Evolutionary conservation across 371 early-diverging fungal genomes (phyloP).

Genomic region (Zychaea mexicana): DNA sequence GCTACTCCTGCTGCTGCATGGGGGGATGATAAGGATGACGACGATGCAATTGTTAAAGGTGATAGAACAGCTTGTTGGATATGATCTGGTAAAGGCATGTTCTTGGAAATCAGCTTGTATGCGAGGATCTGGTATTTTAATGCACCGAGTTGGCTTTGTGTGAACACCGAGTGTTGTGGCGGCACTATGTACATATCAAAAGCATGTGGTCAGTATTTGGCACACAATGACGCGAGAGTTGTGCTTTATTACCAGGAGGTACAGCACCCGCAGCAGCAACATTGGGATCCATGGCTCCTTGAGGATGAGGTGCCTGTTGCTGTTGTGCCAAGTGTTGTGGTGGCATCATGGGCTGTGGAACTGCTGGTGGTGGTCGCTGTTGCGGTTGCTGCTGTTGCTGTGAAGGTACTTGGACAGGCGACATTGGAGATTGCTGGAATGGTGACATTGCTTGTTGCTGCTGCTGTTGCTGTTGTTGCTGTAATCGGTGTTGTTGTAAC

Average conservation of each 20-base stretch:
- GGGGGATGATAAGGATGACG: too few relatives aligned
- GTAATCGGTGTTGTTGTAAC: slow-evolving; percentile 8
- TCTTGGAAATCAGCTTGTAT: slow-evolving; percentile 79
- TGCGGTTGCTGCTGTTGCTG: slow-evolving; percentile 5
- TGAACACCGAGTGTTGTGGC: slow-evolving; percentile 33
- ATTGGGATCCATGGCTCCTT: not conserved
- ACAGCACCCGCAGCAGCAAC: not conserved
- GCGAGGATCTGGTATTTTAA: slow-evolving; percentile 82
- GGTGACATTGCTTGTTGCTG: not conserved
- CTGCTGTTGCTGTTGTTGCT: not conserved
- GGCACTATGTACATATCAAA: not conserved
- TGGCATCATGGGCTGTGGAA: slow-evolving; percentile 6
- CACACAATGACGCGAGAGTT: too few relatives aligned
- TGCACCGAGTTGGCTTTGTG: slow-evolving; percentile 65
- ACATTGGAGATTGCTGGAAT: slow-evolving; percentile 9
- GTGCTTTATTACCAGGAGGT: too few relatives aligned
- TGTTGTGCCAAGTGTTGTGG: slow-evolving; percentile 17
- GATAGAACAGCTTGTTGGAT: slow-evolving; percentile 64
- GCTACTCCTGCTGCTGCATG: too few relatives aligned
- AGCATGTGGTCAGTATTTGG: not conserved
- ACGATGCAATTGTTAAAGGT: not conserved
- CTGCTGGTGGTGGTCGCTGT: not conserved
- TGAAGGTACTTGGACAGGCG: slow-evolving; percentile 12
- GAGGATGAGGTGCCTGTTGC: slow-evolving; percentile 18
- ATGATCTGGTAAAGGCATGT: slow-evolving; percentile 74